Base-by-base conservation (phyloP, 2,329 filamentous ascomycete species). In the Penicillium sp. region DNA sequence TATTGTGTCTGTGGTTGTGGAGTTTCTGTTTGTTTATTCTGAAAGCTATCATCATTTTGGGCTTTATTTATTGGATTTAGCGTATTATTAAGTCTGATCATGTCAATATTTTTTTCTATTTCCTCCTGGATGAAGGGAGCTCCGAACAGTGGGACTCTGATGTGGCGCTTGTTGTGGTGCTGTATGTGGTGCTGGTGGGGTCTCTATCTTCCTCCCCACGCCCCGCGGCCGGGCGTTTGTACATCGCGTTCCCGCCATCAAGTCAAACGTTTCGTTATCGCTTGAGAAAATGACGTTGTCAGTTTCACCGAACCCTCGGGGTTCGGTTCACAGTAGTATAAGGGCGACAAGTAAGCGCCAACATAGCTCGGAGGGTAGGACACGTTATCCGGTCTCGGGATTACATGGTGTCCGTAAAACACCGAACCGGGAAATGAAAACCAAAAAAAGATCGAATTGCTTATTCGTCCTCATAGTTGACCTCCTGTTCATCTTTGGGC, bases 401-500 rank as follows among this genome's bases (percentile, higher is more conserved):
- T 41, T 41, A 41, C 47, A 31, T 33, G 29, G 31, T 16, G 29
- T 24, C 29, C 29, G 47, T 16, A 26, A 35, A 48, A 50, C 48
- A 37, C 48, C 48, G 48, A 27, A 31, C 7, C 47, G n/a, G 45
- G 26, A 31, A 48, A 31, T 2, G 47, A 26, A 21, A 22, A 21
- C 37, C 5, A 45, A 45, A 31, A 14, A 33, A 53, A 33, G n/a
- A 27, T 10, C 50, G n/a, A 26, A 13, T 63, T 52, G 68, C 52
- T 57, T 54, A 58, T 68, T 66, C 67, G 56, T 80, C 77, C 60
- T 80, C 77, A 68, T 75, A 80, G 39, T 81, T 76, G 53, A 80
- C 77, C 37, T 86, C 84, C 58, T 84, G 80, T 48, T 84, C 83
- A 61, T 91, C 88, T 54, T 84, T 83, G 6, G 91, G 89, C 73